Percentiles rank a stretch among this genome's conserved stretches.
Conservation (phyloP, 805 yeast species). For the Ogataea sp. region DNA sequence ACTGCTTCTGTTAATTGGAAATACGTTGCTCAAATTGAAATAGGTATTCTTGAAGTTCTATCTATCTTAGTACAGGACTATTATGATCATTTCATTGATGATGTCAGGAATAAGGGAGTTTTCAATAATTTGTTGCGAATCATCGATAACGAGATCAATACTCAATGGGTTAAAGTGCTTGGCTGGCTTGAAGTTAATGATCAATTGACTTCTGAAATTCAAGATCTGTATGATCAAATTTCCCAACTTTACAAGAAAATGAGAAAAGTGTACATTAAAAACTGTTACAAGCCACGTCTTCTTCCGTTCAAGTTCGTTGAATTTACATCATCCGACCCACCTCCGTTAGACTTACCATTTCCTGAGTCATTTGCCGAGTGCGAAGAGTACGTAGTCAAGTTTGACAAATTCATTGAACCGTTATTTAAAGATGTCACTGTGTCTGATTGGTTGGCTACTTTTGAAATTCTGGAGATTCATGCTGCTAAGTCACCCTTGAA, state of each 20-base stretch:
- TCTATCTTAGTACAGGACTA: constrained; percentile 63
- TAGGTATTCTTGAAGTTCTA: constrained; percentile 73
- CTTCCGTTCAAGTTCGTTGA: constrained; percentile 27
- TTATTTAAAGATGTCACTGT: constrained; percentile 49
- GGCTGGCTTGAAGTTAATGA: constrained; percentile 15
- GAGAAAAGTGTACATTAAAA: constrained; percentile 62
- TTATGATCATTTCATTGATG: constrained; percentile 68
- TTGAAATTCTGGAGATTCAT: constrained; percentile 65
- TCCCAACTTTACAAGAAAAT: constrained; percentile 50
- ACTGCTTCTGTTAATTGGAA: constrained; percentile 49
- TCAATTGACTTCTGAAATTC: constrained; percentile 12
- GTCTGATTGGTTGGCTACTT: constrained; percentile 74
- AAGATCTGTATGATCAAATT: constrained; percentile 15
- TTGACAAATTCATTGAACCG: constrained; percentile 55
- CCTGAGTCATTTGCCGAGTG: constrained; percentile 39
- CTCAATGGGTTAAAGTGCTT: constrained; percentile 38
- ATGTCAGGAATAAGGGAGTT: constrained; percentile 46
- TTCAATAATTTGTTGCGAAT: constrained; percentile 58
- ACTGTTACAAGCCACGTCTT: constrained; percentile 57
- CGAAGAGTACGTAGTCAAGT: constrained; percentile 50
- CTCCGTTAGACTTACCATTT: constrained; percentile 24
- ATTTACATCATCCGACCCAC: constrained; percentile 32
- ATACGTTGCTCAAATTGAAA: constrained; percentile 67
- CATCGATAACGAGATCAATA: constrained; percentile 56
- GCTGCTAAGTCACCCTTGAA: constrained; percentile 48